Evolutionary conservation across 176 grass and related monocot species (phyloP), one percentile per base, ranked within the genome.

Genomic region (Zea luxurians): DNA sequence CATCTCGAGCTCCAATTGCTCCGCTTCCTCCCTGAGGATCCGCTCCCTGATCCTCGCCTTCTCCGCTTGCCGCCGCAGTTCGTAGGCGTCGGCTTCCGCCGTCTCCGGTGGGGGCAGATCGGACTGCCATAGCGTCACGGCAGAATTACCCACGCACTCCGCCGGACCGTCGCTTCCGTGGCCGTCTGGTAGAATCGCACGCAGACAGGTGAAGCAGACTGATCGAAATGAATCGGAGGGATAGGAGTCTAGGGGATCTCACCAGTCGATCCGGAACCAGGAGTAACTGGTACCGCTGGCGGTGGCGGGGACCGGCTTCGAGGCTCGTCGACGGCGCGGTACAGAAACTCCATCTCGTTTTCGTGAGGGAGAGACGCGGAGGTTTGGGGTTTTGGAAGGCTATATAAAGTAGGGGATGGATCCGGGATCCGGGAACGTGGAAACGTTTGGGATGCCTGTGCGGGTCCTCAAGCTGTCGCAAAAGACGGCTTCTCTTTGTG

Each of bases 1-100:
- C 18, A 34, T 20, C 48, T 87, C 85, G 11, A 82, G 79, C 9
- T 16, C 58, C 58, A 18, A 77, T 0, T 37, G 13, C 37, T 87
- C 79, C 13, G 13, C n/a, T 60, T 59, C 66, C 60, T 82, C 85
- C 48, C 59, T 59, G 40, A 87, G 73, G 48, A 87, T 82, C 67
- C 66, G 58, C 58, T 58, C 73, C 66, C 58, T 55, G 53, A 87
- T 87, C 73, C 0, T 82, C 13, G 53, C 66, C 79, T 87, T 87
- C 11, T 21, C 10, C n/a, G 17, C 58, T 41, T 48, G 66, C 34
- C 77, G 83, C 17, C 58, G 58, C 66, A 41, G 1, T 40, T 82
- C 66, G 12, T 71, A 58, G 8, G 8, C 16, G 7, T 8, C 48
- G 2, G 11, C 27, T 35, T 0, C 10, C 46, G 37, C 3, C 6